These are phyloP conservation scores for Tripterygium wilfordii DNA, from an alignment of 177 flowering plant genomes.

Conservation along the genomic window DNA sequence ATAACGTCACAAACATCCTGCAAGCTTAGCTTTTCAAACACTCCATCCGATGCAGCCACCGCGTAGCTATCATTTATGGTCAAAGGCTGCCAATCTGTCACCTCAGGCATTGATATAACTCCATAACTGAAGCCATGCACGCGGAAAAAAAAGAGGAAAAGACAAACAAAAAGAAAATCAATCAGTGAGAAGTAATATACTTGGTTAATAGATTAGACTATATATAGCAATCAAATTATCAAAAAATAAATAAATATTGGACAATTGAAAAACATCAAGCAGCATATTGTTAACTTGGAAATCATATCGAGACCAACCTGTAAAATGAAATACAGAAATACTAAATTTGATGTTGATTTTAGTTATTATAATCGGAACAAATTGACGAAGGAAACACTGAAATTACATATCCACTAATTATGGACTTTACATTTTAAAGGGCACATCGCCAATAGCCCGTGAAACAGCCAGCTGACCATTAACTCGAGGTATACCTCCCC, in stretches of 20 bases:
- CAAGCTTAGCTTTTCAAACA: conserved; percentile 73
- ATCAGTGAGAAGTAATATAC: no score
- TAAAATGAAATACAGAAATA: no score
- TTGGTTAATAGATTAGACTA: no score
- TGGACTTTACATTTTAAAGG: conserved; percentile 61
- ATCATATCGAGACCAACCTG: no score
- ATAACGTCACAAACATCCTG: conserved; percentile 89
- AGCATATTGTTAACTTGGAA: no score
- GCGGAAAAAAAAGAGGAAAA: not conserved
- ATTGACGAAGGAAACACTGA: no score
- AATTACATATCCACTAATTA: not conserved
- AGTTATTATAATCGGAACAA: no score
- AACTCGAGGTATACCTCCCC: conserved; percentile 84
- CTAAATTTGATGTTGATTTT: no score
- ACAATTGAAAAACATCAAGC: no score
- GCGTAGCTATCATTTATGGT: conserved; percentile 68
- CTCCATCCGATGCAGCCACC: conserved; percentile 93
- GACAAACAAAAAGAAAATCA: not conserved
- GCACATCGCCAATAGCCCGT: conserved; percentile 89
- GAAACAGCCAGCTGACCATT: conserved; percentile 96
- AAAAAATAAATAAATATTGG: no score
- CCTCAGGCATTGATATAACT: conserved; percentile 87
- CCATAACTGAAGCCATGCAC: no score
- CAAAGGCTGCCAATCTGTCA: conserved; percentile 86
- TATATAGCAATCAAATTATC: no score